Percentiles rank a stretch among this genome's conserved stretches.
These are phyloP conservation scores for Harrya chromipes DNA, from an alignment of 768 basidiomycete genomes.

Conservation along the genomic window DNA sequence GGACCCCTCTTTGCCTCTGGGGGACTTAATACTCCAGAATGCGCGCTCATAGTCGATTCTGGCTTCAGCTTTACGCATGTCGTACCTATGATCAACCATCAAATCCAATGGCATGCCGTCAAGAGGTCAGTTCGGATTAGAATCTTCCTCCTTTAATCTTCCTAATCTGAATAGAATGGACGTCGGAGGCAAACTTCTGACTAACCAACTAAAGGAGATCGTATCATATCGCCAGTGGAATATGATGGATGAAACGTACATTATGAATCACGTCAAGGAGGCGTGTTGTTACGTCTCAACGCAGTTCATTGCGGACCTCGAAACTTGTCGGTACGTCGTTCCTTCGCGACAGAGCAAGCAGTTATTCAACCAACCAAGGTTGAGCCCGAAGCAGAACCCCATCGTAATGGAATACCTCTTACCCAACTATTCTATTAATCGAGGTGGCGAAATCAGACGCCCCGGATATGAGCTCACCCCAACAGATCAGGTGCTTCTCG, in stretches of 20 bases:
- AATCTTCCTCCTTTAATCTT: conserved; percentile 10
- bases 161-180: conserved; percentile 63
- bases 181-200: conserved; percentile 92
- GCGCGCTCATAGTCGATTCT: conserved; percentile 79
- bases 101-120: conserved; percentile 76
- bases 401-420: conserved; percentile 89
- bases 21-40: conserved; percentile 61
- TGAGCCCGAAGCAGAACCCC: conserved; percentile 52
- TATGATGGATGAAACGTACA: conserved; percentile 95
- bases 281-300: conserved; percentile 82
- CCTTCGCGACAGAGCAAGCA: conserved; percentile 15
- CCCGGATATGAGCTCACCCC: conserved; percentile 52
- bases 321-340: conserved; percentile 68
- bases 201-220: conserved; percentile 92
- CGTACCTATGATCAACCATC: conserved; percentile 74
- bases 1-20: conserved; percentile 62
- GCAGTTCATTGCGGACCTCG: conserved; percentile 69
- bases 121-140: conserved; percentile 54
- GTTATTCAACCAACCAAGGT: conserved; percentile 36
- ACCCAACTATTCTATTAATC: conserved; percentile 77
- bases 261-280: conserved; percentile 93
- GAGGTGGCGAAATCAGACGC: conserved; percentile 53
- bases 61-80: conserved; percentile 96
- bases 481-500: conserved; percentile 68
- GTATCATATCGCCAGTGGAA: conserved; percentile 97